Evolutionary conservation across 1,139 yeast species (phyloP).

Genomic region (Yamadazyma atlantica): DNA sequence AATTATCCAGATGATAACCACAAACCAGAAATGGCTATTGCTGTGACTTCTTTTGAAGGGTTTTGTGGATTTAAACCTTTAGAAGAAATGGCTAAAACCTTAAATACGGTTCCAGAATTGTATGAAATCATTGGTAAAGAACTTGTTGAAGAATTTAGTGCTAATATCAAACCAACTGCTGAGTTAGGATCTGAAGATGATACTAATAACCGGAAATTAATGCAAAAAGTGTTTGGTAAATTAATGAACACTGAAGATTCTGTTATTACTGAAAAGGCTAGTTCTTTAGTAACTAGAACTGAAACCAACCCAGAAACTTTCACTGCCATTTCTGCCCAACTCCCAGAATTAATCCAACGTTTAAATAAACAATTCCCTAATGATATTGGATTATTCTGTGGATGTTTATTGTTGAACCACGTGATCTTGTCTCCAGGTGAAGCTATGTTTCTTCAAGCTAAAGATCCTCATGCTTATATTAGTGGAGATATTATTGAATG

Average conservation of each 20-base stretch:
- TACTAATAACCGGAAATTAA: slow-evolving; percentile 53
- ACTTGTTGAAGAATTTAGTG: slow-evolving; percentile 50
- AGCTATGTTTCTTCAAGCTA: slow-evolving; percentile 94
- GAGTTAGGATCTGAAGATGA: slow-evolving; percentile 49
- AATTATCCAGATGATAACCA: slow-evolving; percentile 98
- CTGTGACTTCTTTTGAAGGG: slow-evolving; percentile 93
- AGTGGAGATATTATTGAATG: slow-evolving; percentile 97
- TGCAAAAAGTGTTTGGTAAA: slow-evolving; percentile 73
- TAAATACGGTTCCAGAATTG: slow-evolving; percentile 75
- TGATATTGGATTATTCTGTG: slow-evolving; percentile 95
- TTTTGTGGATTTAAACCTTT: slow-evolving; percentile 97
- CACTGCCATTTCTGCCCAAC: slow-evolving; percentile 42
- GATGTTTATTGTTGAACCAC: slow-evolving; percentile 88
- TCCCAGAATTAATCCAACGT: slow-evolving; percentile 72
- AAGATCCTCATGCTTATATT: slow-evolving; percentile 97
- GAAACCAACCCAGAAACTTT: slow-evolving; percentile 48
- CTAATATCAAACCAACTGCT: slow-evolving; percentile 47
- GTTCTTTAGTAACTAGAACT: slow-evolving; percentile 63
- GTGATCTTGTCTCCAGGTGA: slow-evolving; percentile 84
- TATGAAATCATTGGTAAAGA: slow-evolving; percentile 66
- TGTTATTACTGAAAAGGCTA: slow-evolving; percentile 54
- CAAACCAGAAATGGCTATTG: slow-evolving; percentile 99
- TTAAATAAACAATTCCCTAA: slow-evolving; percentile 86
- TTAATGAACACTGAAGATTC: slow-evolving; percentile 77
- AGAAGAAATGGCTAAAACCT: slow-evolving; percentile 65